Percentiles rank a stretch among this genome's conserved stretches.
Conservation (phyloP, 306 rosid genomes). For the Vigna nakashimae region DNA sequence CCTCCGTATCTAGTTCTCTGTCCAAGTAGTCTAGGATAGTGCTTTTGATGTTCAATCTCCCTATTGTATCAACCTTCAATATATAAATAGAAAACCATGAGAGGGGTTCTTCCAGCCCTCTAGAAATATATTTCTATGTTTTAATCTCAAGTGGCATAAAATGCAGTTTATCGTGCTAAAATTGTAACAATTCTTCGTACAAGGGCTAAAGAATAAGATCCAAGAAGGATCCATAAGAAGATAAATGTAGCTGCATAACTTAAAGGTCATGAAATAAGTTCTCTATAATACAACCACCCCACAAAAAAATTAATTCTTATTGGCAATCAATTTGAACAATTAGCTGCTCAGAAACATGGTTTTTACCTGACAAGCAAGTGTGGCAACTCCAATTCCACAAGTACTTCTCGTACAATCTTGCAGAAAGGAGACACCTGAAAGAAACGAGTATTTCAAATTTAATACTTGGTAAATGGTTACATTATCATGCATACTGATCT, state of each 20-base stretch:
- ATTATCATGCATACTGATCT: slow-evolving; percentile 17
- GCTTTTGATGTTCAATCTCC: too few species aligned
- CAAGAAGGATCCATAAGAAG: background rate
- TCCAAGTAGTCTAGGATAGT: too few species aligned
- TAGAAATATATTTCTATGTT: too few species aligned
- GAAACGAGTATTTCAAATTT: slow-evolving; percentile 40
- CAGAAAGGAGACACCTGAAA: slow-evolving; percentile 97
- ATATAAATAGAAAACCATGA: too few species aligned
- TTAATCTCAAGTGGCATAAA: too few species aligned
- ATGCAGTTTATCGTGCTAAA: too few species aligned
- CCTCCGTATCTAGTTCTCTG: too few species aligned
- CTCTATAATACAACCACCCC: background rate
- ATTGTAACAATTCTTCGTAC: too few species aligned
- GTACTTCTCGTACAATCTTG: slow-evolving; percentile 93
- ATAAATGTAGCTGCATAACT: background rate
- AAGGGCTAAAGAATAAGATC: too few species aligned
- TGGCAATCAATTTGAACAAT: slow-evolving; percentile 17
- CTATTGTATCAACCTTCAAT: too few species aligned
- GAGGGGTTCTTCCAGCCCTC: too few species aligned
- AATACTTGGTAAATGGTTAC: slow-evolving; percentile 19
- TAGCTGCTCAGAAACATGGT: background rate
- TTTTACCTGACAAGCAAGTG: slow-evolving; percentile 72
- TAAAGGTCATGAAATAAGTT: background rate
- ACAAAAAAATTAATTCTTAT: background rate
- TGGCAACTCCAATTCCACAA: slow-evolving; percentile 92